A percentile compares a stretch with the other conserved stretches of the same genome.
Evolutionary conservation across 257 asterid species (phyloP).

Genomic region (Rubia yunnanensis): DNA sequence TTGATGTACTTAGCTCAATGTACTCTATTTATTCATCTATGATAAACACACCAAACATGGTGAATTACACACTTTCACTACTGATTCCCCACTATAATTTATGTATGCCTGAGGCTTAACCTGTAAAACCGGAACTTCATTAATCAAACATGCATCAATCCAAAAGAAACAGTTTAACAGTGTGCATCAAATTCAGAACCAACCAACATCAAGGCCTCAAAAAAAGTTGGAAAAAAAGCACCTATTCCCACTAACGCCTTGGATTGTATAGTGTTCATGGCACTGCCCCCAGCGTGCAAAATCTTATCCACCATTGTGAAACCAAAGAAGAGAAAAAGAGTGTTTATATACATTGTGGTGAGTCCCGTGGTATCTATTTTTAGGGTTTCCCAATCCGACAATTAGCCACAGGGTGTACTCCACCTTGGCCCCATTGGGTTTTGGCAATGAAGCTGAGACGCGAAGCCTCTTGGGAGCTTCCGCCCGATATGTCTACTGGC

Average conservation of each 20-base stretch:
- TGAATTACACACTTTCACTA: slow-evolving; percentile 11
- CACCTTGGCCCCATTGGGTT: slow-evolving; percentile 40
- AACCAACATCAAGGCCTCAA: neutral
- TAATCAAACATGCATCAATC: slow-evolving; percentile 64
- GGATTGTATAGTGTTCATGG: slow-evolving; percentile 86
- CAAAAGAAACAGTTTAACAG: slow-evolving; percentile 4
- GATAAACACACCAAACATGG: too few relatives aligned
- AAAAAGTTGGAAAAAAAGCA: too few relatives aligned
- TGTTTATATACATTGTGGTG: slow-evolving; percentile 65
- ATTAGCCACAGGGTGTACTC: slow-evolving; percentile 96
- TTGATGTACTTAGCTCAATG: too few relatives aligned
- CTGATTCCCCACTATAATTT: slow-evolving; percentile 95
- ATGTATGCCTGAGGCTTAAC: slow-evolving; percentile 91
- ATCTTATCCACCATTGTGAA: slow-evolving; percentile 85
- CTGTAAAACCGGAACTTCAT: slow-evolving; percentile 71
- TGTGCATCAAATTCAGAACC: neutral
- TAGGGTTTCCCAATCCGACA: slow-evolving; percentile 96
- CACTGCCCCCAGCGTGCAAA: slow-evolving; percentile 60
- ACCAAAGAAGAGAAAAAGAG: slow-evolving; percentile 27
- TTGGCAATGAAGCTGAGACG: slow-evolving; percentile 49
- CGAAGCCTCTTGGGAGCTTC: slow-evolving; percentile 35
- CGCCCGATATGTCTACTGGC: too few relatives aligned
- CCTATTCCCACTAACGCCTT: slow-evolving; percentile 90
- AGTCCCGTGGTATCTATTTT: slow-evolving; percentile 84
- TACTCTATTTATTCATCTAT: too few relatives aligned